Percentiles rank a stretch among this genome's conserved stretches.
Conservation (phyloP, 2,329 filamentous ascomycete genomes). For the Berkeleyomyces basicola region DNA sequence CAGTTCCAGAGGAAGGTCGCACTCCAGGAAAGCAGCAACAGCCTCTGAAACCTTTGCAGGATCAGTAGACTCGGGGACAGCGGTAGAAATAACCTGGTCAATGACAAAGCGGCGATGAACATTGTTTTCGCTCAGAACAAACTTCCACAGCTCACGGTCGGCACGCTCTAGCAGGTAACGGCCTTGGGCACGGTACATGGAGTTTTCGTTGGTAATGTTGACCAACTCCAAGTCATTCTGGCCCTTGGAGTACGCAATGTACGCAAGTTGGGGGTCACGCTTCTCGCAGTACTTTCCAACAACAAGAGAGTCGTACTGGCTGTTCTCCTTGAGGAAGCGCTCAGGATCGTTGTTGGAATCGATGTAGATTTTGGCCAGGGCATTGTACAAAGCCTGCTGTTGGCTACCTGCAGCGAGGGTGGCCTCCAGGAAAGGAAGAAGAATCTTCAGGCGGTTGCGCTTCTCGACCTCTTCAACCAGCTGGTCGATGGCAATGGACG, state of each 20-base stretch:
- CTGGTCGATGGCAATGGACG: slow-evolving; percentile 81
- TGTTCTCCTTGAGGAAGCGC: slow-evolving; percentile 93
- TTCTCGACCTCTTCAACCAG: slow-evolving; percentile 90
- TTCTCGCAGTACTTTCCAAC: slow-evolving; percentile 99
- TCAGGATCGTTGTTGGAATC: slow-evolving; percentile 97
- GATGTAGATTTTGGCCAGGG: slow-evolving; percentile 97
- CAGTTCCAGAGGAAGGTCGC: slow-evolving; percentile 80
- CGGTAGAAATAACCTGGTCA: slow-evolving; percentile 90
- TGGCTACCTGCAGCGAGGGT: slow-evolving; percentile 81
- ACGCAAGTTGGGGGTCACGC: slow-evolving; percentile 87
- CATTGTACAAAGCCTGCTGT: slow-evolving; percentile 93
- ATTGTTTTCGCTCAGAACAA: slow-evolving; percentile 91
- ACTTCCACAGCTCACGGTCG: slow-evolving; percentile 81
- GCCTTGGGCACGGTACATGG: slow-evolving; percentile 98
- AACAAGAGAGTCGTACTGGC: slow-evolving; percentile 79
- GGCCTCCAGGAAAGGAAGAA: slow-evolving; percentile 88
- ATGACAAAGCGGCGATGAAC: slow-evolving; percentile 84
- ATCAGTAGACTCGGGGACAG: slow-evolving; percentile 81
- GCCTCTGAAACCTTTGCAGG: slow-evolving; percentile 90
- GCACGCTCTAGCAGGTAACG: slow-evolving; percentile 85
- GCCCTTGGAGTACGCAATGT: slow-evolving; percentile 89
- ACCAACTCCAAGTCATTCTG: slow-evolving; percentile 96
- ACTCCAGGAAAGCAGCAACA: slow-evolving; percentile 80
- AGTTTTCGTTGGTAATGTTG: slow-evolving; percentile 96
- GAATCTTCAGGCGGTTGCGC: slow-evolving; percentile 84